Percentiles rank a stretch among this genome's conserved stretches.
phyloP scores from a whole-genome alignment of 1,139 yeast genomes.

The Entelexis sorbosivorans region DNA sequence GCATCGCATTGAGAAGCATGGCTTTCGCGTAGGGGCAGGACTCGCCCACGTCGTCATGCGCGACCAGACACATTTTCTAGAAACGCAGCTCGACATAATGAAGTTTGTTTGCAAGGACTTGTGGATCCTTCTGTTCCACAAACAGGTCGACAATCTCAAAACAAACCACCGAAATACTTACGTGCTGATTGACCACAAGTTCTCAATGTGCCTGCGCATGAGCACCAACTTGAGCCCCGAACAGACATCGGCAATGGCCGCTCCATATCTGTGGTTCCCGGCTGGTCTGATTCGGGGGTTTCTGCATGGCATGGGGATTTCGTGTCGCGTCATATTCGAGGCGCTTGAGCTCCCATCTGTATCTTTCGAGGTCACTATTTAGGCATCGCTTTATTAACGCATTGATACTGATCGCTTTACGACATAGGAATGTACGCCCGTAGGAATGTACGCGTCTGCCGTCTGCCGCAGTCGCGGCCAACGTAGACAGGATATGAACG shows the following conservation, averaged over 20 bases:
- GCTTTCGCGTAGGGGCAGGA: conserved; percentile 64
- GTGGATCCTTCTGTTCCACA: conserved; percentile 68
- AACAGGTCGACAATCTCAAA: conserved; percentile 82
- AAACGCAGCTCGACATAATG: conserved; percentile 68
- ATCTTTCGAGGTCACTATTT: conserved; percentile 51
- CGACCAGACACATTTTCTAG: conserved; percentile 38
- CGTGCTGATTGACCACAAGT: conserved; percentile 60
- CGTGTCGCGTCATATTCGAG: conserved; percentile 58
- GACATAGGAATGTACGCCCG: too few species aligned
- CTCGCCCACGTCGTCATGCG: conserved; percentile 63
- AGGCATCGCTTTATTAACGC: too few species aligned
- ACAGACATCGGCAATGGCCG: conserved; percentile 27
- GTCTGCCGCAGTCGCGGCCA: too few species aligned
- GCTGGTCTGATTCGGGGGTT: conserved; percentile 79
- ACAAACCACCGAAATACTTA: conserved; percentile 84
- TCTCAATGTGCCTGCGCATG: conserved; percentile 46
- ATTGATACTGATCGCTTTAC: too few species aligned
- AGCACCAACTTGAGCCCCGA: conserved; percentile 34
- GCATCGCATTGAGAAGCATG: conserved; percentile 54
- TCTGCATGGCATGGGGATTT: conserved; percentile 57
- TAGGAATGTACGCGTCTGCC: too few species aligned
- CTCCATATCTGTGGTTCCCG: conserved; percentile 60
- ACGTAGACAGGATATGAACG: too few species aligned
- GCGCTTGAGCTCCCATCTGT: conserved; percentile 53
- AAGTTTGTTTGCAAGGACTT: conserved; percentile 86